Percentiles rank a stretch among this genome's conserved stretches.
Evolutionary conservation across 768 basidiomycete genomes (phyloP).

Genomic region (Cubamyces lactineus): DNA sequence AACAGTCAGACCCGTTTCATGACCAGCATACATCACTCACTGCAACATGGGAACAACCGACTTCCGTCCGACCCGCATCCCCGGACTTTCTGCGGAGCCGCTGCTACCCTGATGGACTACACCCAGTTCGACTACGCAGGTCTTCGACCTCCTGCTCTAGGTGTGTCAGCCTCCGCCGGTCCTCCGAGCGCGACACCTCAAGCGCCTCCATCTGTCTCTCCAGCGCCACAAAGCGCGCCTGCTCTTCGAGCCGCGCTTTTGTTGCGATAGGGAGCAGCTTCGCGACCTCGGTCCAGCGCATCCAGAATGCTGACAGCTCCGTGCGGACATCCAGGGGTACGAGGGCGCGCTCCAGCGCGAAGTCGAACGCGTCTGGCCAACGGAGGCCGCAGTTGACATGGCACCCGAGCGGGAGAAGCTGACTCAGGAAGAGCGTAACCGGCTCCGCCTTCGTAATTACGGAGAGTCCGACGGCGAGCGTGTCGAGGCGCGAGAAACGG

Average conservation of each 20-base stretch:
- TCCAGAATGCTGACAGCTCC: slow-evolving; percentile 30
- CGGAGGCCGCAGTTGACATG: slow-evolving; percentile 51
- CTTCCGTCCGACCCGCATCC: neutral
- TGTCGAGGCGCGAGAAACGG: slow-evolving; percentile 31
- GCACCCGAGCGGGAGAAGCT: slow-evolving; percentile 50
- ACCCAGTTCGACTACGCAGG: slow-evolving; percentile 17
- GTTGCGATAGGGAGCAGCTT: slow-evolving; percentile 31
- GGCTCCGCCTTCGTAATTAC: slow-evolving; percentile 45
- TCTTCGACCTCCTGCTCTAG: slow-evolving; percentile 29
- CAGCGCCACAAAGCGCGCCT: slow-evolving; percentile 18
- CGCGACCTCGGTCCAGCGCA: slow-evolving; percentile 30
- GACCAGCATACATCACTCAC: neutral
- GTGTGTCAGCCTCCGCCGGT: slow-evolving; percentile 16
- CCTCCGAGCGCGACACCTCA: slow-evolving; percentile 17
- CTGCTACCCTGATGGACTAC: slow-evolving; percentile 1
- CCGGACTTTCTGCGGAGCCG: neutral
- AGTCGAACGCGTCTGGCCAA: slow-evolving; percentile 44
- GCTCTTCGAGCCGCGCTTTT: slow-evolving; percentile 31
- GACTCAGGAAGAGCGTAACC: slow-evolving; percentile 58
- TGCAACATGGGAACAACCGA: neutral
- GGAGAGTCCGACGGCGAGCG: slow-evolving; percentile 57
- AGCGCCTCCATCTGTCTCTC: slow-evolving; percentile 22
- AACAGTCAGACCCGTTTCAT: neutral
- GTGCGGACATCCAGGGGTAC: slow-evolving; percentile 25
- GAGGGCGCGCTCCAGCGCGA: slow-evolving; percentile 32